A percentile compares a stretch with the other conserved stretches of the same genome.
phyloP scores from a whole-genome alignment of 345 rosid genomes.

The Eucalyptus cladocalyx region DNA sequence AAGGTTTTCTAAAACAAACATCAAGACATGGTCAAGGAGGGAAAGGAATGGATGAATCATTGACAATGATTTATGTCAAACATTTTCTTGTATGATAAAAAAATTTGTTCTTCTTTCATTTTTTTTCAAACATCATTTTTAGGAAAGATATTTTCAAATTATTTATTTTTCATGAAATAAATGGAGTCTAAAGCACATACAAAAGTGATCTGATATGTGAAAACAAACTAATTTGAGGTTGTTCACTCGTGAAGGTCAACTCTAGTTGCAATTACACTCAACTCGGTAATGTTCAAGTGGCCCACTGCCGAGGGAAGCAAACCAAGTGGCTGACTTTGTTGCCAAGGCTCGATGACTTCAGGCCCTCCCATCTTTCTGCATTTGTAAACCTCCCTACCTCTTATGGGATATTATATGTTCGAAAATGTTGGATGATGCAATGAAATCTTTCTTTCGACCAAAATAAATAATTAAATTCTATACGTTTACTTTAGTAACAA shows the following conservation, averaged over 20 bases:
- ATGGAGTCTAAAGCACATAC: not conserved
- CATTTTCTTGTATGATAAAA: no score
- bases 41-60: no score
- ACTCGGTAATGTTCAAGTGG: not conserved
- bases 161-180: no score
- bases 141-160: no score
- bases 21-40: no score
- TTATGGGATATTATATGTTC: not conserved
- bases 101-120: no score
- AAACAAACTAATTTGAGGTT: not conserved
- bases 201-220: not conserved
- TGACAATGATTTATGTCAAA: no score
- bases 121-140: no score
- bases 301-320: not conserved
- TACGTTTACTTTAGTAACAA: not conserved
- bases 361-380: not conserved
- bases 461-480: not conserved
- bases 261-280: not conserved
- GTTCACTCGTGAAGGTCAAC: not conserved
- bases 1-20: no score
- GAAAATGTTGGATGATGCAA: not conserved
- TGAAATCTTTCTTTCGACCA: not conserved
- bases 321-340: not conserved
- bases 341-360: not conserved
- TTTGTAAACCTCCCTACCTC: no score